Evolutionary conservation across 331 rosid genomes (phyloP).

Genomic region (Malus hybrid): DNA sequence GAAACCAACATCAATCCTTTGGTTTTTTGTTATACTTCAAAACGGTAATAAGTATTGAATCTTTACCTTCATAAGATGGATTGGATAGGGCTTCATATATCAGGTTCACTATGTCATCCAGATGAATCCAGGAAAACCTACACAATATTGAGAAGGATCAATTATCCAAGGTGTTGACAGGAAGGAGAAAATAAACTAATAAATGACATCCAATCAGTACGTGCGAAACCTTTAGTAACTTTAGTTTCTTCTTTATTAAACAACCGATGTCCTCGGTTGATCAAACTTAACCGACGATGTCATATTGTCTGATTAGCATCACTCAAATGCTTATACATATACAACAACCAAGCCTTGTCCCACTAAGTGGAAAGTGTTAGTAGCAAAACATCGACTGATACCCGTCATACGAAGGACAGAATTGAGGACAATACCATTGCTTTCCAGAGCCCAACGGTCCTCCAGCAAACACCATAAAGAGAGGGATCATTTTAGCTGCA

Average conservation of each 20-base stretch:
- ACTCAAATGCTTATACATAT: not conserved
- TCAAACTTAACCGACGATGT: not conserved
- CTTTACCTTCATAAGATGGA: slow-evolving; percentile 80
- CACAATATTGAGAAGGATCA: not conserved
- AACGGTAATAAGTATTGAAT: not conserved
- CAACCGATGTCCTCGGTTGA: not conserved
- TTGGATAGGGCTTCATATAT: slow-evolving; percentile 80
- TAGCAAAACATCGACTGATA: not conserved
- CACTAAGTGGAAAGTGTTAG: not conserved
- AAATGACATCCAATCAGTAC: not conserved
- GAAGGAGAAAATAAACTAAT: not conserved
- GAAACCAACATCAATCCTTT: not conserved
- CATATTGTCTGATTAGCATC: not conserved
- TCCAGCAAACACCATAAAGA: slow-evolving; percentile 92
- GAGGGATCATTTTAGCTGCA: slow-evolving; percentile 97
- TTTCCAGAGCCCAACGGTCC: slow-evolving; percentile 96
- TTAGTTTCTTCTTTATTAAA: not conserved
- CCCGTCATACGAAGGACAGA: not conserved
- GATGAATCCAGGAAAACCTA: slow-evolving; percentile 99
- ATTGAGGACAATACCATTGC: slow-evolving; percentile 62
- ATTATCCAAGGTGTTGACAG: not conserved
- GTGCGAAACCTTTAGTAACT: not conserved
- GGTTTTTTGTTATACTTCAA: not conserved
- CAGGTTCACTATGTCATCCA: slow-evolving; percentile 87
- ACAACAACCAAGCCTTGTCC: too few relatives aligned